Base-by-base conservation (phyloP, 2,329 filamentous ascomycete species). In the Aplosporella prunicola region DNA sequence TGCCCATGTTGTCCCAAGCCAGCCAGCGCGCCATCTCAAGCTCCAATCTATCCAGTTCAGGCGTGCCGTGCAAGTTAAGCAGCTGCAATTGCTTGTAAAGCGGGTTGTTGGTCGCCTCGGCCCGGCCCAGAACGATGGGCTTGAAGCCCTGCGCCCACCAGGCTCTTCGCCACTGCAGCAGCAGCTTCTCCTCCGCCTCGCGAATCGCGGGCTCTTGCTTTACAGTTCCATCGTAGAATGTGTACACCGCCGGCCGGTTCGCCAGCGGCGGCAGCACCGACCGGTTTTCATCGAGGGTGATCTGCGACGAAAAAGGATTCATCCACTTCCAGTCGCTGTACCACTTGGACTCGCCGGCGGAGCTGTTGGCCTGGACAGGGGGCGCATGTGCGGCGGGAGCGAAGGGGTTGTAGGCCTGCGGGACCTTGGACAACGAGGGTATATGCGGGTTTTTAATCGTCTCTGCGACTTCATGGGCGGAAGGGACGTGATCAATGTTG, bases 141-240 rank as follows among this genome's bases (percentile, higher is more conserved):
- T 72, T 78, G 63, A 96, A 95, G 9, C 89, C 91, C 51, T 93
- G 78, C 0, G 88, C 86, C 84, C 86, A 96, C 87, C 89, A 96
- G 3, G 89, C 88, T 30, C 86, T 75, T 43, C 88, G 75, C 91
- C 91, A 96, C 36, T 83, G 81, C 40, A 93, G 66, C 32, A 96
- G 69, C 42, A 96, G 64, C 41, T 80, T 74, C 52, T 80, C 80
- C 56, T 95, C 84, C 4, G 84, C 82, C 42, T 82, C 74, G 48
- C 74, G 74, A 34, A 74, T 71, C 13, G 72, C 72, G 32, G 72
- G 68, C 20, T 81, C 72, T 57, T 80, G 80, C 50, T 70, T 69
- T 43, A 68, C 57, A 4, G 74, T 76, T 9, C 74, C 66, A 51
- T 94, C 86, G 57, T 93, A 94, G 60, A 89, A 96, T 45, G 87